These are phyloP conservation scores for Aspergillus sp. DNA, from an alignment of 2,329 filamentous ascomycete species.

Conservation along the genomic window DNA sequence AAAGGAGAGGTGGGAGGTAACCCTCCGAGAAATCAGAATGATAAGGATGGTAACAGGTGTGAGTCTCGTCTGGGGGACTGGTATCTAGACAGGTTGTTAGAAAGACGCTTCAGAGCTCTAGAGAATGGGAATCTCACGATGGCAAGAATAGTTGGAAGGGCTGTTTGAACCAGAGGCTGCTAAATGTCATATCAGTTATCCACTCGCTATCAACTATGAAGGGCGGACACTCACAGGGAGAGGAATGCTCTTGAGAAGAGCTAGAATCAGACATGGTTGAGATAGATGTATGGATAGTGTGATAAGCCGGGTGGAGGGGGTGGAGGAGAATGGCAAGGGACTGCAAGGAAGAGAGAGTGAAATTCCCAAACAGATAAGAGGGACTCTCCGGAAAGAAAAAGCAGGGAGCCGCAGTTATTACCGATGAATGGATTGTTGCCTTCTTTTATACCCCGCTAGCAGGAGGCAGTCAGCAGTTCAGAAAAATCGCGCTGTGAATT, in stretches of 20 bases:
- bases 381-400: background rate
- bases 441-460: no score
- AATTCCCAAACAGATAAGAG: background rate
- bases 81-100: conserved; percentile 3
- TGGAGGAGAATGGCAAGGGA: background rate
- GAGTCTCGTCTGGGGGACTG: conserved; percentile 11
- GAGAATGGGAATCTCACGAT: background rate
- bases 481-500: no score
- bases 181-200: background rate
- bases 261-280: background rate
- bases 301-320: no score
- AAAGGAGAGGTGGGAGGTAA: conserved; percentile 25
- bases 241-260: background rate
- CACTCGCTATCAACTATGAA: background rate
- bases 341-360: background rate
- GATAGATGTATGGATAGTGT: background rate
- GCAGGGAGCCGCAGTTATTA: background rate
- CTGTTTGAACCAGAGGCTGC: background rate
- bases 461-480: background rate
- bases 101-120: background rate
- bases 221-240: background rate
- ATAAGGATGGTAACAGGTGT: conserved; percentile 26
- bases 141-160: background rate
- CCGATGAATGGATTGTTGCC: no score
- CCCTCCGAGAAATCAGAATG: conserved; percentile 18